Percentiles rank a stretch among this genome's conserved stretches.
phyloP scores from a whole-genome alignment of 2,329 filamentous ascomycete genomes.

The Pseudogymnoascus sp. region DNA sequence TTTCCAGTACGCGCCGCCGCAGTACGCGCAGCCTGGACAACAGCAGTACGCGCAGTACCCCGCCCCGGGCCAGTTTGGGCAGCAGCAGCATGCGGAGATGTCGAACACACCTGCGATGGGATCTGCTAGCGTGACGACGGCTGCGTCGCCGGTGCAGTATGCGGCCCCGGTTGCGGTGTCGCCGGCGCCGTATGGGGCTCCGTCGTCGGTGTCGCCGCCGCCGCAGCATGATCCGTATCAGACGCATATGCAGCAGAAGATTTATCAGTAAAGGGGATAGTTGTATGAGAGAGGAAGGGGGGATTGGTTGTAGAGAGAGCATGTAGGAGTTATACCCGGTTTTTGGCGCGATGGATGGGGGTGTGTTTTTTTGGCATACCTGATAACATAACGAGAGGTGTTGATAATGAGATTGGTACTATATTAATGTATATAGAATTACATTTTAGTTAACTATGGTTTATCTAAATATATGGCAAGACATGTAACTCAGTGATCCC shows the following conservation, averaged over 20 bases:
- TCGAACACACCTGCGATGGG: neutral
- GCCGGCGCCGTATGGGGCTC: neutral
- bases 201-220: neutral
- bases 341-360: conserved; percentile 1
- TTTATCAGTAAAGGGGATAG: neutral
- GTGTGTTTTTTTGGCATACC: neutral
- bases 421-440: conserved; percentile 4
- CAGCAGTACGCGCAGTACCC: neutral
- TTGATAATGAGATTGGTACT: conserved; percentile 3
- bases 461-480: neutral
- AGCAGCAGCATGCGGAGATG: neutral
- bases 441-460: neutral
- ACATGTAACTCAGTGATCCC: neutral
- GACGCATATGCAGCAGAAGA: neutral
- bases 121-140: neutral
- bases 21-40: neutral
- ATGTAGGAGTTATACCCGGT: neutral
- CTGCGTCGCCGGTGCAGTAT: neutral
- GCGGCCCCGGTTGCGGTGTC: neutral
- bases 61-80: neutral
- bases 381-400: neutral
- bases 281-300: neutral
- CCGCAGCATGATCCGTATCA: neutral
- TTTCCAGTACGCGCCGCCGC: neutral
- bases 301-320: neutral